phyloP scores from a whole-genome alignment of 2,329 filamentous ascomycete species.

The Xylaria sp. region DNA sequence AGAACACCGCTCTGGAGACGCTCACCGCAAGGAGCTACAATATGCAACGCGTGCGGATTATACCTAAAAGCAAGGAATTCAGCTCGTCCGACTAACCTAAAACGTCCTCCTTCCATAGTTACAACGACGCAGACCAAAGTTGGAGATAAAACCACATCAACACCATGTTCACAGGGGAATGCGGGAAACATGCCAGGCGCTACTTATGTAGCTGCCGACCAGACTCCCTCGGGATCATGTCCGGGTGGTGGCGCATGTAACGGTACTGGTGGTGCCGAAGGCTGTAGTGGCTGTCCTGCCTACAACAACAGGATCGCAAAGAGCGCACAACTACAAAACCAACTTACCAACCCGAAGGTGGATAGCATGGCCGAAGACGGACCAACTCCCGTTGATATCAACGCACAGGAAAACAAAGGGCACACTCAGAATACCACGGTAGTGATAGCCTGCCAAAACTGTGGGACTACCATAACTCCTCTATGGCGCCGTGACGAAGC shows the following conservation, averaged over 20 bases:
- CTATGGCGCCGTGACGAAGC: constrained; percentile 94
- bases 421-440: constrained; percentile 65
- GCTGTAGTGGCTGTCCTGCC: constrained; percentile 94
- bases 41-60: constrained; percentile 96
- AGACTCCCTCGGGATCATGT: constrained; percentile 84
- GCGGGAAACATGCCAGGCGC: constrained; percentile 60
- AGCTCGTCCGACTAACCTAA: constrained; percentile 88
- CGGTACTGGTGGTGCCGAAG: constrained; percentile 93
- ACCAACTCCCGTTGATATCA: constrained; percentile 61
- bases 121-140: constrained; percentile 57
- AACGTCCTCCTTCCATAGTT: constrained; percentile 73
- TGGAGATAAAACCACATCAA: constrained; percentile 54
- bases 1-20: constrained; percentile 94
- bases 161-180: constrained; percentile 54
- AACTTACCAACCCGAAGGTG: constrained; percentile 47
- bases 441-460: constrained; percentile 95
- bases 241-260: constrained; percentile 96
- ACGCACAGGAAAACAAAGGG: constrained; percentile 55
- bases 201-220: constrained; percentile 81
- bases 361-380: constrained; percentile 49
- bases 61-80: constrained; percentile 95
- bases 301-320: constrained; percentile 98
- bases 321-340: constrained; percentile 74
- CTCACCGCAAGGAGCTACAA: constrained; percentile 91
- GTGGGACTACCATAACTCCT: constrained; percentile 94